Percentiles rank a stretch among this genome's conserved stretches.
Conservation (phyloP, 2,329 filamentous ascomycete genomes). For the Cephalotrichum gorgonifer region DNA sequence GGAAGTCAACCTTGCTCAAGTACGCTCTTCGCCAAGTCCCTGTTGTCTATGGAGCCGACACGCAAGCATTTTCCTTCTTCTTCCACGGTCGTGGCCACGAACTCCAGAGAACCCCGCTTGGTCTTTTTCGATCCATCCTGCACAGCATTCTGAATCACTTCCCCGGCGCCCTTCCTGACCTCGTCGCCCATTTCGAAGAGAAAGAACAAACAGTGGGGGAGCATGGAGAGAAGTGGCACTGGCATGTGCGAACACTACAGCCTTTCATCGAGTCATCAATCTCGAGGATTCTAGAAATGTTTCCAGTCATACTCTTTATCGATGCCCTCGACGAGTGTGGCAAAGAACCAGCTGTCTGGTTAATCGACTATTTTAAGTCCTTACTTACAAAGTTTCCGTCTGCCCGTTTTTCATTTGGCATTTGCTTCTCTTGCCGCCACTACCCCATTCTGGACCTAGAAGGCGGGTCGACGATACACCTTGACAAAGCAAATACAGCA, state of each 20-base stretch:
- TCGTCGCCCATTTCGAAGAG: constrained; percentile 11
- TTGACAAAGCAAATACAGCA: constrained; percentile 17
- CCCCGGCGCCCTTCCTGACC: constrained; percentile 9
- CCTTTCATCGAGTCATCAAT: constrained; percentile 12
- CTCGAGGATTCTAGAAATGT: constrained; percentile 9
- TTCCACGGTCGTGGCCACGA: constrained; percentile 10
- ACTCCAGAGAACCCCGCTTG: constrained; percentile 20
- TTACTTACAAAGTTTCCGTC: constrained; percentile 12
- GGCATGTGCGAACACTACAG: constrained; percentile 14
- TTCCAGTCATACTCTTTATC: constrained; percentile 17
- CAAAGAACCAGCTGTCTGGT: constrained; percentile 9
- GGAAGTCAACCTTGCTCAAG: constrained; percentile 27
- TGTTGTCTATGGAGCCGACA: background rate
- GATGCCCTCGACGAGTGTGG: constrained; percentile 25
- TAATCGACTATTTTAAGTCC: constrained; percentile 12
- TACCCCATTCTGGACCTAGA: constrained; percentile 16
- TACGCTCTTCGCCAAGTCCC: constrained; percentile 19
- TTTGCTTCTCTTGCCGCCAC: constrained; percentile 22
- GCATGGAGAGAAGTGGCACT: constrained; percentile 14
- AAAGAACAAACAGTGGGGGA: constrained; percentile 5
- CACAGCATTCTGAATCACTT: constrained; percentile 19
- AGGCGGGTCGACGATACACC: constrained; percentile 13
- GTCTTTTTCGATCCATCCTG: constrained; percentile 24
- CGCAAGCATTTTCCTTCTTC: constrained; percentile 19
- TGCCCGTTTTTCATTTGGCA: constrained; percentile 9